A percentile compares a stretch with the other conserved stretches of the same genome.
These are phyloP conservation scores for Mucuna pruriens DNA, from an alignment of 306 rosid genomes.

Conservation along the genomic window DNA sequence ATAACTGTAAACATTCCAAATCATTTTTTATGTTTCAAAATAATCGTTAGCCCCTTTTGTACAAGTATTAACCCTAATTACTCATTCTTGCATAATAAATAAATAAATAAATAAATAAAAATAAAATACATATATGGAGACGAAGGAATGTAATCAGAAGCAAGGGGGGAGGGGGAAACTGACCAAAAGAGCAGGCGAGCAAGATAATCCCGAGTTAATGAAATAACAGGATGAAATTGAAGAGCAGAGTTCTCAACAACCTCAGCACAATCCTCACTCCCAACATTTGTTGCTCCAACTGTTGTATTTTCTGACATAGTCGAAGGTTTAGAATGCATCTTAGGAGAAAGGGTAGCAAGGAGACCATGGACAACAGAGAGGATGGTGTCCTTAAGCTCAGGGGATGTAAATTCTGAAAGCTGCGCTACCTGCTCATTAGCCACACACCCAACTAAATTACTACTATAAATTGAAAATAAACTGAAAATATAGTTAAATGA, in stretches of 20 bases:
- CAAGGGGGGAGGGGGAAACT: constrained; percentile 35
- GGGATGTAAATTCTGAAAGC: constrained; percentile 85
- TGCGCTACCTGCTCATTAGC: constrained; percentile 74
- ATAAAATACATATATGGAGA: constrained; percentile 2
- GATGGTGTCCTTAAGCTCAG: constrained; percentile 79
- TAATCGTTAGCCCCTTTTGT: neutral
- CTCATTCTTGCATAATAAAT: neutral
- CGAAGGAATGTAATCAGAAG: constrained; percentile 19
- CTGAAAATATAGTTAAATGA: constrained; percentile 7
- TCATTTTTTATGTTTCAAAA: constrained; percentile 13
- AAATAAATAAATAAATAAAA: constrained; percentile 11
- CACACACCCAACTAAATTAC: constrained; percentile 24
- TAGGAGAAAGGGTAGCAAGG: constrained; percentile 93
- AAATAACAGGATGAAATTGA: constrained; percentile 80
- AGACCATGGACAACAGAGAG: constrained; percentile 92
- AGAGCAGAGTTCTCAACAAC: constrained; percentile 83
- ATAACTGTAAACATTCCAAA: constrained; percentile 20
- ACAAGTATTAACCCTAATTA: neutral
- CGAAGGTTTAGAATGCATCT: constrained; percentile 83
- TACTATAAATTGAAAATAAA: constrained; percentile 12
- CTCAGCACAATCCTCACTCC: constrained; percentile 79
- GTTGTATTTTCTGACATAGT: constrained; percentile 64
- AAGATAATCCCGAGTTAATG: constrained; percentile 80
- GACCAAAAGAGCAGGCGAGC: constrained; percentile 96
- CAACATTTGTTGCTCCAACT: constrained; percentile 55